A percentile compares a stretch with the other conserved stretches of the same genome.
phyloP scores from a whole-genome alignment of 768 basidiomycete species.

The Leucocoprinus birnbaumii region DNA sequence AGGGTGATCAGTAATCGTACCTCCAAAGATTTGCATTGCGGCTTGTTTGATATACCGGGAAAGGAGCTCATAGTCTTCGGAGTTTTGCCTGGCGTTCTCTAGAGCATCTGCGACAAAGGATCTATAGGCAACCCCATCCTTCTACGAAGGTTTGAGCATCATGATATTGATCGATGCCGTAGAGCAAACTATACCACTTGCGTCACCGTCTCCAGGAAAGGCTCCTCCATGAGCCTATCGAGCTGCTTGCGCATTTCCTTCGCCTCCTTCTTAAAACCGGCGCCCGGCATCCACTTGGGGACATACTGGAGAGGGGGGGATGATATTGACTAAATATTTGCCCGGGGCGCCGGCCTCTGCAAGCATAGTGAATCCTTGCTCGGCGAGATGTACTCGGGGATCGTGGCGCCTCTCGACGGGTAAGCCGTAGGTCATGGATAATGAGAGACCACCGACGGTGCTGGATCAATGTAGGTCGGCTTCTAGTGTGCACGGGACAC shows the following conservation, averaged over 20 bases:
- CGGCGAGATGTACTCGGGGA: background rate
- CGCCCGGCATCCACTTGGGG: background rate
- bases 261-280: slow-evolving; percentile 2
- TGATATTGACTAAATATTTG: background rate
- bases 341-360: background rate
- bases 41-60: background rate
- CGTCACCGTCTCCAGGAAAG: background rate
- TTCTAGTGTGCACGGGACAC: too few species aligned
- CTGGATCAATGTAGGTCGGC: background rate
- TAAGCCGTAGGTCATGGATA: background rate
- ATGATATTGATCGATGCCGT: too few species aligned
- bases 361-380: background rate
- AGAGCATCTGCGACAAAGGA: background rate
- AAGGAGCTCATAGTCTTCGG: background rate
- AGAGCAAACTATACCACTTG: background rate
- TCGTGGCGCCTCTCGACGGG: background rate
- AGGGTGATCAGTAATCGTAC: background rate
- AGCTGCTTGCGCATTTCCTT: background rate
- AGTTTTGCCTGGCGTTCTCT: background rate
- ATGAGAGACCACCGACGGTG: background rate
- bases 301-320: background rate
- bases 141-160: too few species aligned
- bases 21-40: background rate
- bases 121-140: background rate
- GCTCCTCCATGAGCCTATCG: background rate